Percentiles rank a stretch among this genome's conserved stretches.
Conservation (phyloP, 2,329 filamentous ascomycete genomes). For the Aotearoamyces nothofagi region DNA sequence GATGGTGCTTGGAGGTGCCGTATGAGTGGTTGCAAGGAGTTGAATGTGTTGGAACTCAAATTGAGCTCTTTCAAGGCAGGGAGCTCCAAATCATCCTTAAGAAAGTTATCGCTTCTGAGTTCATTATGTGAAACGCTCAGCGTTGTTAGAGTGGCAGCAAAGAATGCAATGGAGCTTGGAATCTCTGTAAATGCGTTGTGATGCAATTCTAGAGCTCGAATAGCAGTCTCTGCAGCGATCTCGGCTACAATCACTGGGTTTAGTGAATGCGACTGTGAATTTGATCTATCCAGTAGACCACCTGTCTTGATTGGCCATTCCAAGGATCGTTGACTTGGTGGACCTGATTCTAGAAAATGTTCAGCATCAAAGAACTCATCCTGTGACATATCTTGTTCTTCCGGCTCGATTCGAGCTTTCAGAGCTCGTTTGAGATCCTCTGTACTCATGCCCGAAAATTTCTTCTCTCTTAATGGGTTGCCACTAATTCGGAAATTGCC, state of each 20-base stretch:
- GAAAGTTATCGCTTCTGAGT: slow-evolving; percentile 45
- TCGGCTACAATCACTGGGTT: slow-evolving; percentile 41
- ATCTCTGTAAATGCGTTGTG: slow-evolving; percentile 62
- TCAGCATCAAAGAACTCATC: slow-evolving; percentile 21
- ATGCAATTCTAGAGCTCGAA: slow-evolving; percentile 50
- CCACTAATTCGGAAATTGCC: slow-evolving; percentile 63
- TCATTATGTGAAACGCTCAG: slow-evolving; percentile 67
- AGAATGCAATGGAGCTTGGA: slow-evolving; percentile 53
- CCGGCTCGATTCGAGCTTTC: slow-evolving; percentile 46
- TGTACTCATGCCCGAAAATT: slow-evolving; percentile 64
- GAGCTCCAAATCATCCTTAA: slow-evolving; percentile 52
- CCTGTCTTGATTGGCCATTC: slow-evolving; percentile 17
- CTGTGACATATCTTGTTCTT: slow-evolving; percentile 1
- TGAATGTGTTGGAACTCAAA: slow-evolving; percentile 59
- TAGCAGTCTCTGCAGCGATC: slow-evolving; percentile 34
- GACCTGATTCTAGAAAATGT: slow-evolving; percentile 12
- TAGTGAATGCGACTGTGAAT: slow-evolving; percentile 44
- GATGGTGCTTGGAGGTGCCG: slow-evolving; percentile 55
- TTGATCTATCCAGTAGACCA: slow-evolving; percentile 54
- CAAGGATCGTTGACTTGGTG: slow-evolving; percentile 10
- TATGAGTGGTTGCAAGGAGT: slow-evolving; percentile 50
- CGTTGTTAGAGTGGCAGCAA: slow-evolving; percentile 53
- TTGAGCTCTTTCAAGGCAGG: slow-evolving; percentile 65
- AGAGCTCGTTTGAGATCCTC: slow-evolving; percentile 69
- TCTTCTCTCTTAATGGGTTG: slow-evolving; percentile 85